Conservation (phyloP, 1,139 yeast genomes). For the Pichia sp. region DNA sequence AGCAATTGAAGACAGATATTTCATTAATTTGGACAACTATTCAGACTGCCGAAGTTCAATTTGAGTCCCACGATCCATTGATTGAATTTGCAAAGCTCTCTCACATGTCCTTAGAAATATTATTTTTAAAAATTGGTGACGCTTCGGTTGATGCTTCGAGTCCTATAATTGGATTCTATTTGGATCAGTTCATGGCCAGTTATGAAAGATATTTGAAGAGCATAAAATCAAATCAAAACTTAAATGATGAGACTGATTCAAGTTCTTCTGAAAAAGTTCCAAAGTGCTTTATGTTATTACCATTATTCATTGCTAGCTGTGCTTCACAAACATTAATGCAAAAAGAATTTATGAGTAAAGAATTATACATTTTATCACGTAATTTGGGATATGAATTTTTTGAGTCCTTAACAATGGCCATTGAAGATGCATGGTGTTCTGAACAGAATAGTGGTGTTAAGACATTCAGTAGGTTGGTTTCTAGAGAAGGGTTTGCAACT, state of each 20-base stretch:
- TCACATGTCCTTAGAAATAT: constrained; percentile 26
- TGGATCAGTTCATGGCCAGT: constrained; percentile 25
- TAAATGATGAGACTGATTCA: not conserved
- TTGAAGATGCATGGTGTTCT: constrained; percentile 28
- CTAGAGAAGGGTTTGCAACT: constrained; percentile 16
- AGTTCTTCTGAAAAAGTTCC: constrained; percentile 6
- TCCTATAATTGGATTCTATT: constrained; percentile 27
- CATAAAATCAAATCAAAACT: no score
- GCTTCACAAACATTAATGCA: constrained; percentile 25
- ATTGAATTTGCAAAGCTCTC: constrained; percentile 21
- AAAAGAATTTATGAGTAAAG: constrained; percentile 25
- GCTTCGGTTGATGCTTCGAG: constrained; percentile 23
- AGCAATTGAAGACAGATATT: constrained; percentile 22
- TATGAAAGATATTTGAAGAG: constrained; percentile 19
- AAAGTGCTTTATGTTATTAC: constrained; percentile 17
- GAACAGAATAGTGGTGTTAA: constrained; percentile 13
- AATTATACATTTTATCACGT: constrained; percentile 21
- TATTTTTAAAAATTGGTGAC: constrained; percentile 28
- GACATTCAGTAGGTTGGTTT: constrained; percentile 17
- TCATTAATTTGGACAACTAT: constrained; percentile 24
- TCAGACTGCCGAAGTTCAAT: constrained; percentile 27
- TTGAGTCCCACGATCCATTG: constrained; percentile 9
- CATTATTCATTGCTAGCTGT: constrained; percentile 31
- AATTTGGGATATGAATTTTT: constrained; percentile 17
- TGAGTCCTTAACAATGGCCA: constrained; percentile 17